Evolutionary conservation across 2,329 filamentous ascomycete genomes (phyloP), one percentile per base, ranked within the genome.

Genomic region (Cercospora janseana): DNA sequence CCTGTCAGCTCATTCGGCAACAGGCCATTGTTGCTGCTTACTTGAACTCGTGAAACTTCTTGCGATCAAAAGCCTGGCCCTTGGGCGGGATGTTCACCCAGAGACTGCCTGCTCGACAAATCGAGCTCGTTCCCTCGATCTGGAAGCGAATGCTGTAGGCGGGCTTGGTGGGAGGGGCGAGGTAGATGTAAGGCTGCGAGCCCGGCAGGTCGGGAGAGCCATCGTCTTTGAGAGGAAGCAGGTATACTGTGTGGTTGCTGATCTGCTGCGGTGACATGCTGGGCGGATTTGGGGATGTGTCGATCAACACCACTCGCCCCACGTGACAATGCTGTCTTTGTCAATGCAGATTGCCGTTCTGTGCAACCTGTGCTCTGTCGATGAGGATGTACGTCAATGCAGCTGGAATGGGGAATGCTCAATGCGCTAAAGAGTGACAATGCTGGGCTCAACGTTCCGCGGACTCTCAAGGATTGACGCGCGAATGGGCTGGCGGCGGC

Each of bases 81-180:
- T 84, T 77, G 54, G 85, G 80, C 6, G 93, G 93, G 54, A 97
- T 87, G 70, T 98, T 98, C 65, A 95, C 86, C 92, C 93, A 98
- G 56, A 98, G 78, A 66, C 88, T 96, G 52, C 94, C 93, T 72
- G 95, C 79, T 60, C 90, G 83, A 70, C 91, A 96, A 75, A 98
- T 93, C 55, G 92, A 95, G 67, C 92, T 95, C 50, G 89, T 92
- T 55, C 93, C 91, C 71, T 96, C 87, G 61, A 96, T 92, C 60
- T 89, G 82, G 70, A 98, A 95, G 52, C 92, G 85, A 50, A 96
- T 76, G 46, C 80, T 80, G 64, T 97, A 85, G 32, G 86, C 68
- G 10, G 77, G 86, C n/a, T 85, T 79, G 31, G 78, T 80, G 13
- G 87, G 85, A 13, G 93, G 84, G 0, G 90, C 86, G 34, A 98